phyloP scores from a whole-genome alignment of 2,329 filamentous ascomycete genomes.

The Ascochyta clinopodiicola region DNA sequence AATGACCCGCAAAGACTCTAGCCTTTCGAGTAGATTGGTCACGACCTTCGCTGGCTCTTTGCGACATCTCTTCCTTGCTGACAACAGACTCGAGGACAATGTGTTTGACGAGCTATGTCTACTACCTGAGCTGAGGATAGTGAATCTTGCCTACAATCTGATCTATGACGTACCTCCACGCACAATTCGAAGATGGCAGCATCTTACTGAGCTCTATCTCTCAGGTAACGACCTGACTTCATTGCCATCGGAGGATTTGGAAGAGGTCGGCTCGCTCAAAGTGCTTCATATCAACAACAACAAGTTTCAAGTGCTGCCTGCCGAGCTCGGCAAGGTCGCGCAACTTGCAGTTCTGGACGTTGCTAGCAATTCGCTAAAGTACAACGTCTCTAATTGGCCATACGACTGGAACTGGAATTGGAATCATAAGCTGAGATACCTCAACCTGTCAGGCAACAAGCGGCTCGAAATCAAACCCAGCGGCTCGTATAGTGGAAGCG shows the following conservation, averaged over 20 bases:
- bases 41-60: conserved; percentile 90
- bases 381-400: conserved; percentile 98
- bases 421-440: conserved; percentile 91
- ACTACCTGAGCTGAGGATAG: conserved; percentile 80
- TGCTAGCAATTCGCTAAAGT: conserved; percentile 93
- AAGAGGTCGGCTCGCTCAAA: conserved; percentile 85
- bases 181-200: conserved; percentile 86
- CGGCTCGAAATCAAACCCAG: conserved; percentile 84
- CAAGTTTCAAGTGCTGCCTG: conserved; percentile 94
- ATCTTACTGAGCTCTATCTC: conserved; percentile 88
- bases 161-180: conserved; percentile 90
- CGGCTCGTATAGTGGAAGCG: conserved; percentile 61
- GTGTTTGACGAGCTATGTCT: conserved; percentile 90
- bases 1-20: conserved; percentile 82
- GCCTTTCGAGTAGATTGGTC: conserved; percentile 76
- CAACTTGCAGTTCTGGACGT: conserved; percentile 92
- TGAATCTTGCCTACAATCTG: conserved; percentile 95
- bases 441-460: conserved; percentile 97
- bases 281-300: conserved; percentile 96
- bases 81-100: conserved; percentile 93
- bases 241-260: conserved; percentile 89
- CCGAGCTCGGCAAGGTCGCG: conserved; percentile 92
- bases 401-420: conserved; percentile 99
- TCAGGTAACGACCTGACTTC: conserved; percentile 94
- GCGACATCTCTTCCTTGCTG: conserved; percentile 83